Evolutionary conservation across 306 rosid species (phyloP).

Genomic region (Corylus heterophylla): DNA sequence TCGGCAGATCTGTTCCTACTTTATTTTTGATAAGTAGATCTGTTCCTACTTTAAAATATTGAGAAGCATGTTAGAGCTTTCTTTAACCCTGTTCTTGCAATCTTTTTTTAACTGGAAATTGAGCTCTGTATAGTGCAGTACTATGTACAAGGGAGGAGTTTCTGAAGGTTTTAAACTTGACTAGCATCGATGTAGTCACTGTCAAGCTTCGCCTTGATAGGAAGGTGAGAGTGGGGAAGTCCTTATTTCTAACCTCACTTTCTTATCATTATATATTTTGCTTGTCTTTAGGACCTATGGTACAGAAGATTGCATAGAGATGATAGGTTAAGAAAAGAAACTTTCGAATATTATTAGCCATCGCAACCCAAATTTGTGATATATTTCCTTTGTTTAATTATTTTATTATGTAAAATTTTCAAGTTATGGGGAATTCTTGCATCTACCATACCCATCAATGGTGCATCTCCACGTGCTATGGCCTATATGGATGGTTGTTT

Average conservation of each 20-base stretch:
- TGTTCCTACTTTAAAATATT: neutral
- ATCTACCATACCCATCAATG: neutral
- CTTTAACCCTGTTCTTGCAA: conserved; percentile 15
- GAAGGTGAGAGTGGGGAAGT: conserved; percentile 41
- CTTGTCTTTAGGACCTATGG: neutral
- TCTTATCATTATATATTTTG: neutral
- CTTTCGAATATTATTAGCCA: neutral
- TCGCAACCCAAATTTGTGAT: neutral
- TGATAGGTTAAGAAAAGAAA: neutral
- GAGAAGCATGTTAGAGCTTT: conserved; percentile 12
- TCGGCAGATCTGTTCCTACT: neutral
- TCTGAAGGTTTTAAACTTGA: conserved; percentile 55
- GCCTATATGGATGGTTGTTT: neutral
- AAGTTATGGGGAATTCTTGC: neutral
- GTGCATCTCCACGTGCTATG: neutral
- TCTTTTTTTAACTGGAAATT: conserved; percentile 26
- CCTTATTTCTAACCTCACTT: neutral
- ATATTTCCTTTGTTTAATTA: neutral
- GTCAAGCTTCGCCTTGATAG: conserved; percentile 49
- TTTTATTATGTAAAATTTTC: neutral
- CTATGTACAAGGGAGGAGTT: conserved; percentile 54
- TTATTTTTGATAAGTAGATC: neutral
- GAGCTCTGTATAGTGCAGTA: conserved; percentile 51
- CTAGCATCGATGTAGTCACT: conserved; percentile 50
- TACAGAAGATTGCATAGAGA: neutral